Evolutionary conservation across 2,329 filamentous ascomycete genomes (phyloP), one percentile per base, ranked within the genome.

Genomic region (Xylaria sp.): DNA sequence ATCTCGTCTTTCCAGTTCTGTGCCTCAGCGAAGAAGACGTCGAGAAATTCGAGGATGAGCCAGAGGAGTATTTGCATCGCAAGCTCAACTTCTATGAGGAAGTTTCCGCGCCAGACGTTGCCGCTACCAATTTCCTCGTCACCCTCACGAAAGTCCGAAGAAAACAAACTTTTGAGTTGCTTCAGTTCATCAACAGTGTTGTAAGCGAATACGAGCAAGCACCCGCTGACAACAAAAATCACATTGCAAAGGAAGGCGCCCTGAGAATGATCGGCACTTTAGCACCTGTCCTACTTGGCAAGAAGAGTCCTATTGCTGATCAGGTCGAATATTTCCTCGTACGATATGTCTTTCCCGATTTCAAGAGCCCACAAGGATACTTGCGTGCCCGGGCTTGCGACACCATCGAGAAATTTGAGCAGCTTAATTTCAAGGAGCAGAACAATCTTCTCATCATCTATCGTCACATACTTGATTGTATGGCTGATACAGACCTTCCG

Each of bases 241-340:
- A 96, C 66, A 86, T 96, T 60, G 93, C 96, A 78, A 99, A 99
- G 84, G 96, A 99, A 80, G 96, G 96, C 75, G 96, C 96, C 54
- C 81, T 99, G 76, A 88, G 96, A 69, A 98, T 99, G 93, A 98
- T 99, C 76, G 96, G 94, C 29, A 97, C 95, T 0, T 84, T 99
- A 53, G 93, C 96, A 0, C 92, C 93, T 36, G 95, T 99, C 59
- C 96, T 99, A 55, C 85, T 99, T 39, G 93, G 94, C 73, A 99
- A 98, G 86, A 98, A 98, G 86, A 97, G 94, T 76, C 96, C 96
- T 0, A 97, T 99, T 72, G 96, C 95, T 39, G 92, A 97, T 76
- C 94, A 98, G 80, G 94, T 98, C 64, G 96, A 99, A 80, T 97
- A 97, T 80, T 99, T 99, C 85, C 92, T 99, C 72, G 95, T 98